phyloP scores from a whole-genome alignment of 1,284 basidiomycete genomes.

The Rhodotorula sp. region DNA sequence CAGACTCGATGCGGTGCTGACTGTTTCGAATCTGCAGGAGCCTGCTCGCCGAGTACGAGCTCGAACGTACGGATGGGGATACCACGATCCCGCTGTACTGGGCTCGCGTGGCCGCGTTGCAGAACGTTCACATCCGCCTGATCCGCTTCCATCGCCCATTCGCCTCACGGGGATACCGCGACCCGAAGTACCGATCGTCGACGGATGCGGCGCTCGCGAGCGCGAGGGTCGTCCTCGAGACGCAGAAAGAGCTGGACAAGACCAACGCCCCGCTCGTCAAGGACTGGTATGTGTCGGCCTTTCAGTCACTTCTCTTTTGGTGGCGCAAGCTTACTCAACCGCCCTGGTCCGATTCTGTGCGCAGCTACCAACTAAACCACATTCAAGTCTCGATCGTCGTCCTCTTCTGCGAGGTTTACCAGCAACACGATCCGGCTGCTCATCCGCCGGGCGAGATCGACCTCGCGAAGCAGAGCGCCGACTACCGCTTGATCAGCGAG shows the following conservation, averaged over 20 bases:
- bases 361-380: constrained; percentile 34
- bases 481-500: constrained; percentile 34
- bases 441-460: not conserved
- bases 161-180: constrained; percentile 35
- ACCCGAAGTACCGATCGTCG: constrained; percentile 26
- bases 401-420: constrained; percentile 35
- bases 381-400: constrained; percentile 32
- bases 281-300: constrained; percentile 20
- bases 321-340: not conserved
- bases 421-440: constrained; percentile 19
- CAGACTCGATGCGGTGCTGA: not conserved
- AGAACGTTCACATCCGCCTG: constrained; percentile 32
- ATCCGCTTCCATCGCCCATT: constrained; percentile 41
- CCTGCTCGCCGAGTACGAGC: constrained; percentile 19
- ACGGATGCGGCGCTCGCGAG: constrained; percentile 29
- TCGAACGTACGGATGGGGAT: constrained; percentile 27
- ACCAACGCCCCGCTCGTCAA: constrained; percentile 26
- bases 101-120: constrained; percentile 18
- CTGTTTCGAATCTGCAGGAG: not conserved
- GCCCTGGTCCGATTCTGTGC: not conserved
- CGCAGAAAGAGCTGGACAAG: constrained; percentile 31
- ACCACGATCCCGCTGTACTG: constrained; percentile 23
- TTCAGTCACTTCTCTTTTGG: not conserved
- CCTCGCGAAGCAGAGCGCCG: not conserved
- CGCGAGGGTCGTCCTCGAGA: constrained; percentile 25